These are phyloP conservation scores for Sphagnum contortum DNA, from an alignment of 225 moss, liverwort and hornwort genomes.

Conservation along the genomic window DNA sequence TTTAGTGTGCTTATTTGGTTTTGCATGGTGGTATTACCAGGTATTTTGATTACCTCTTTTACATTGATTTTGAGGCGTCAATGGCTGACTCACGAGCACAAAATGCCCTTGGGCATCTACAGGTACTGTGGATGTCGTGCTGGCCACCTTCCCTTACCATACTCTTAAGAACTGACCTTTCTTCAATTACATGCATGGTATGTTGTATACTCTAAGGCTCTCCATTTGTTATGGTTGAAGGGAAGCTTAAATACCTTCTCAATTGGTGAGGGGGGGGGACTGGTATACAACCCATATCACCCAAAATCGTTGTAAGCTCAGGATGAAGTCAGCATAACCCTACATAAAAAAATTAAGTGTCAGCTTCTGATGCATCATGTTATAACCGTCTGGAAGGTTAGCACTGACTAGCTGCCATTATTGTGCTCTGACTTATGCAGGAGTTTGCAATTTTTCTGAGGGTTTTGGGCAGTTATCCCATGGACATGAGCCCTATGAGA, in stretches of 20 bases:
- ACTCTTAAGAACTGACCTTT: not conserved
- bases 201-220: no score
- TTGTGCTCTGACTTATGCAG: constrained; percentile 1
- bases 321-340: no score
- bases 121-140: constrained; percentile 3
- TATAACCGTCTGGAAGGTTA: no score
- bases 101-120: constrained; percentile 75
- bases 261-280: no score
- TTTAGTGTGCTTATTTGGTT: no score
- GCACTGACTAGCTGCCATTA: no score
- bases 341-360: no score
- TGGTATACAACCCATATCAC: no score
- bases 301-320: no score
- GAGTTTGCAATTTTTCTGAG: constrained; percentile 96
- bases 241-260: no score
- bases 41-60: constrained; percentile 72
- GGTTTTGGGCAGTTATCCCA: constrained; percentile 92
- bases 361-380: no score
- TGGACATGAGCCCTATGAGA: constrained; percentile 68
- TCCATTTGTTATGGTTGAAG: no score
- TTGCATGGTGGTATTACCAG: not conserved
- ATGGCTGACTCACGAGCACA: constrained; percentile 95
- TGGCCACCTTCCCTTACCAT: not conserved
- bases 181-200: not conserved
- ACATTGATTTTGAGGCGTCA: constrained; percentile 94